Evolutionary conservation across 2,329 filamentous ascomycete genomes (phyloP), one percentile per base, ranked within the genome.

Genomic region (Beauveria scarabaeidicola): DNA sequence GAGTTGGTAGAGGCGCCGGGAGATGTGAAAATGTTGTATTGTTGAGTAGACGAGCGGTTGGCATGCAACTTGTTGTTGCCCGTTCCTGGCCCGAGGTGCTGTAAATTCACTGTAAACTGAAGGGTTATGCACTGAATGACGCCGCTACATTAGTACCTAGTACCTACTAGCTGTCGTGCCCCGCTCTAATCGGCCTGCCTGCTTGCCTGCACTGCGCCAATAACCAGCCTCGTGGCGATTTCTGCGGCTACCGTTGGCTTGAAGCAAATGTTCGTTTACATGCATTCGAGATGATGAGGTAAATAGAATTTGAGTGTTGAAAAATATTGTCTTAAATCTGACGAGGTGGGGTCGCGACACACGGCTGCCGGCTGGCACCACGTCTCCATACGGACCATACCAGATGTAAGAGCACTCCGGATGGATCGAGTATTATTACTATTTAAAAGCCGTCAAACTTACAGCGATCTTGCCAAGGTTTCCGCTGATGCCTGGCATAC

Each of bases 31-130:
- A 19, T 38, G 15, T 5, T 19, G 56, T 58, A 58, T 58, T 58
- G 56, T 58, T 58, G 47, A 52, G 48, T 15, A 21, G 11, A 11
- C 25, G 27, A 29, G 19, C 48, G 25, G 40, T 52, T 58, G 56
- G 56, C 56, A 58, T 58, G 56, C 38, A 58, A 44, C 46, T 43
- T 17, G 43, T 58, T 41, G 38, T 51, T 44, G 21, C 11, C 53
- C 21, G 44, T 57, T 32, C 52, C 41, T 55, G 41, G 27, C 41
- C n/a, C n/a, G 6, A 44, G 27, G 40, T 46, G 40, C 43, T 56
- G 43, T n/a, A 38, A 21, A 19, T 25, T 29, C 53, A 29, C 53
- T 48, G 53, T 47, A 56, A 27, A 6, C 17, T 11, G 38, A 13
- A n/a, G 38, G n/a, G 41, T 32, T 7, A 21, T 23, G 41, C 52